Evolutionary conservation across 768 basidiomycete genomes (phyloP), one percentile per base, ranked within the genome.

Genomic region (Mycena haematopus): DNA sequence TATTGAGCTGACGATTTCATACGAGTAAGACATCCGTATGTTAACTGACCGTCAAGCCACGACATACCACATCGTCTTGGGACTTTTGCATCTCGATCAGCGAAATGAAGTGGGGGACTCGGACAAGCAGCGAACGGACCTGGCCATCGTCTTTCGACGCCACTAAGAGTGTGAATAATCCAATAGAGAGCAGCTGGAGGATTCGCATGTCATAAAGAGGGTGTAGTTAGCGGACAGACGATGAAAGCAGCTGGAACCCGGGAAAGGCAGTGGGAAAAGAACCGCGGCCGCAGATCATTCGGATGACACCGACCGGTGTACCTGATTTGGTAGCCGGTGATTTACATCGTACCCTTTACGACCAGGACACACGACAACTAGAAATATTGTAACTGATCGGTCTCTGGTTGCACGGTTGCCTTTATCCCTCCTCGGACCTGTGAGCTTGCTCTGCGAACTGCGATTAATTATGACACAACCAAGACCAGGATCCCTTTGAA

Each of bases 171-270:
- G 57, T 14, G 38, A 64, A 47, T 49, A 64, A 38, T 50, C 36
- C 52, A 54, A 58, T 50, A 24, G 46, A 49, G 33, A 64, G 63
- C 21, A 59, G 24, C 17, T 22, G 56, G 36, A 40, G 54, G 49
- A 51, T 52, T 50, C 45, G 62, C 62, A 64, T 64, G 31, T 50
- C 62, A 64, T 64, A 54, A 51, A 59, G 51, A 63, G 56, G 51
- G 56, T 27, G 52, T 38, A 50, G 24, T n/a, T 17, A 46, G 36
- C 8, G 22, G 19, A 47, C 31, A 33, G 49, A 25, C 10, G 31
- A 11, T 17, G 45, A 35, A 42, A 25, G 25, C 29, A 33, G 57
- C 22, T 52, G 15, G 46, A 55, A 52, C n/a, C 6, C 29, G 9
- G 29, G 33, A 7, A 13, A 19, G 11, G 27, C 25, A 6, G 4